phyloP scores from a whole-genome alignment of 2,329 filamentous ascomycete genomes.

The Trichoderma sp. region DNA sequence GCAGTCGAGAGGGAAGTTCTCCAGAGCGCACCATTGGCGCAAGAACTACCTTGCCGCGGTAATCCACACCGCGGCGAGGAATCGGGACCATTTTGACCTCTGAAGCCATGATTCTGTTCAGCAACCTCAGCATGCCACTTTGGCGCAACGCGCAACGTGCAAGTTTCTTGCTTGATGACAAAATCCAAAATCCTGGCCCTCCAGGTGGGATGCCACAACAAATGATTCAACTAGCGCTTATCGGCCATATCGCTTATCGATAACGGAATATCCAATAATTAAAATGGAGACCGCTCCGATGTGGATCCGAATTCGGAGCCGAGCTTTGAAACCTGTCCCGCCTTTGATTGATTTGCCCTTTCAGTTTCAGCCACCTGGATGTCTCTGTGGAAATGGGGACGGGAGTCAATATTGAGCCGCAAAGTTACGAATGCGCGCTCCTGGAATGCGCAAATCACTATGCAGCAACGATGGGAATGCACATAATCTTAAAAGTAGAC shows the following conservation, averaged over 20 bases:
- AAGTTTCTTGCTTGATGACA: slow-evolving; percentile 19
- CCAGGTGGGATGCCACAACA: slow-evolving; percentile 5
- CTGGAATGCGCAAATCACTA: slow-evolving; percentile 9
- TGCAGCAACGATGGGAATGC: slow-evolving; percentile 13
- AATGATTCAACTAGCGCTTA: slow-evolving; percentile 12
- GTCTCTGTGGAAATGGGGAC: not conserved
- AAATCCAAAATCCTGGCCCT: not conserved
- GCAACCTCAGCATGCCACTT: slow-evolving; percentile 34
- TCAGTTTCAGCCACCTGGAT: not conserved
- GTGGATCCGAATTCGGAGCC: slow-evolving; percentile 19
- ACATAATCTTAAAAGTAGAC: not conserved
- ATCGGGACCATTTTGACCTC: slow-evolving; percentile 72
- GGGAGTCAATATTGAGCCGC: not conserved
- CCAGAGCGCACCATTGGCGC: slow-evolving; percentile 98
- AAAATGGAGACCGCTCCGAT: not conserved
- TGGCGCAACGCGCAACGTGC: slow-evolving; percentile 15
- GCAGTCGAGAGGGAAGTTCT: slow-evolving; percentile 83
- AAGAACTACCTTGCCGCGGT: slow-evolving; percentile 88
- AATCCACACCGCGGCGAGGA: slow-evolving; percentile 85
- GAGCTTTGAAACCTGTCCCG: not conserved
- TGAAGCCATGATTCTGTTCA: slow-evolving; percentile 57
- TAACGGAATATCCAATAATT: not conserved
- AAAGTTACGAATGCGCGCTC: not conserved
- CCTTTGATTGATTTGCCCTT: not conserved
- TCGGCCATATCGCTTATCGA: slow-evolving; percentile 19